Evolutionary conservation across 2,329 filamentous ascomycete genomes (phyloP).

Genomic region (Pseudogymnoascus sp.): DNA sequence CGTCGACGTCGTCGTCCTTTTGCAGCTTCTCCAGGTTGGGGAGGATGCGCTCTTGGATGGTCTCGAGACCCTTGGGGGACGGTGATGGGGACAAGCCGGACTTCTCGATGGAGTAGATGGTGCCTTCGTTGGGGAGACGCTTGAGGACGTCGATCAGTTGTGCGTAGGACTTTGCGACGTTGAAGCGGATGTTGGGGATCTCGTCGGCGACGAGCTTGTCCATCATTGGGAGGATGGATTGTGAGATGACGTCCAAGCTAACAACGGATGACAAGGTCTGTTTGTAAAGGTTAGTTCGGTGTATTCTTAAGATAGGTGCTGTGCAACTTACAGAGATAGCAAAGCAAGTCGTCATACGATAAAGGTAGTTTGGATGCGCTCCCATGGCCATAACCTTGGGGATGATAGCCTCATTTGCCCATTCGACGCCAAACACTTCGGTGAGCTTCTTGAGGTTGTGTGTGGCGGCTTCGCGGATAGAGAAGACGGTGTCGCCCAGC

Average conservation of each 20-base stretch:
- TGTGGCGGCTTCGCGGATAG: constrained; percentile 92
- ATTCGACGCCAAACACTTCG: constrained; percentile 95
- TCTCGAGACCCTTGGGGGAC: constrained; percentile 63
- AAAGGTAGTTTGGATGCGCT: constrained; percentile 95
- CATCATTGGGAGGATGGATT: constrained; percentile 90
- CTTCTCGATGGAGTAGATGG: constrained; percentile 77
- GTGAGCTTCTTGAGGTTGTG: constrained; percentile 97
- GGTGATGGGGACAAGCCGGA: constrained; percentile 52
- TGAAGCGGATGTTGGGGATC: constrained; percentile 98
- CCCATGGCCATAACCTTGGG: constrained; percentile 99
- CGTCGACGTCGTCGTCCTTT: constrained; percentile 95
- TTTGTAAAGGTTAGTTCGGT: constrained; percentile 20
- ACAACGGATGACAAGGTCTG: constrained; percentile 91
- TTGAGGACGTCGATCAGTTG: constrained; percentile 86
- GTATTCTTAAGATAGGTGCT: not conserved
- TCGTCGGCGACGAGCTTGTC: constrained; percentile 89
- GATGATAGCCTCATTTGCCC: constrained; percentile 94
- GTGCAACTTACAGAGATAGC: constrained; percentile 77
- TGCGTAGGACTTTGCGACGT: constrained; percentile 95
- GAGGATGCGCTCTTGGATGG: constrained; percentile 79
- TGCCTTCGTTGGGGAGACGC: constrained; percentile 80
- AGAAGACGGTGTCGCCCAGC: constrained; percentile 97
- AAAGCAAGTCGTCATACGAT: constrained; percentile 99
- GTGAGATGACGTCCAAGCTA: constrained; percentile 84
- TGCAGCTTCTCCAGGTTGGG: constrained; percentile 91